Base-by-base conservation (phyloP, 1,139 yeast species). In the Keqinozyma sinolaborantium region DNA sequence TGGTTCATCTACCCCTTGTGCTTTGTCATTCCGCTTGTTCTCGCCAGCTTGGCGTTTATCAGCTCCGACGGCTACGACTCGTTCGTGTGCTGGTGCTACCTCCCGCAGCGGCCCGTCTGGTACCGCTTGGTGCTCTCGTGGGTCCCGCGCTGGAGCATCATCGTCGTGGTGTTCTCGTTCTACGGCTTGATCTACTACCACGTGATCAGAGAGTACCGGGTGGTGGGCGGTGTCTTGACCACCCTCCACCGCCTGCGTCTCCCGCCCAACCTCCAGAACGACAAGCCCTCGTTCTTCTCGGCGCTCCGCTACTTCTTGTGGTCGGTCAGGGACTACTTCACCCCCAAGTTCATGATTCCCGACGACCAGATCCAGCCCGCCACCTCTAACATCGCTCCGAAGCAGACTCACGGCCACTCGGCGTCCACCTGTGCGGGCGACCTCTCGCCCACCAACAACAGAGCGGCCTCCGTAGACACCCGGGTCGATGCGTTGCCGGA, bases 1-100 rank as follows among this genome's bases (percentile, higher is more conserved):
- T 63, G 61, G 44, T 68, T 61, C 34, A 80, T 87, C 16, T 84
- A 84, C 56, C 72, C 67, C 1, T 45, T 73, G 3, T 76, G 85
- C 10, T 55, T 83, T 14, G 32, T 82, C 4, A 54, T 84, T 5
- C 95, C 97, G 0, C 53, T 78, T 8, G 47, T 83, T 2, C 52
- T 88, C 45, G 94, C 96, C 6, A 69, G 85, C 30, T 62, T 86
- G 39, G 94, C 90, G 0, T 87, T 83, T 50, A 72, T 83, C 23
- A 43, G 51, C 30, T 43, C 42, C 3, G 60, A 68, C 21, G 86
- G 87, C 1, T 84, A 82, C 50, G 55, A 59, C 23, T 76, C 84
- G 12, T 71, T 76, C 41, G 77, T 83, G 29, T 79, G 86, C 35
- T 84, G 92, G 90, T 82, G 95, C 51, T 87, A 83, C 51, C 61